Base-by-base conservation (phyloP, 176 grass and related monocot genomes). In the Alopecurus myosuroides region DNA sequence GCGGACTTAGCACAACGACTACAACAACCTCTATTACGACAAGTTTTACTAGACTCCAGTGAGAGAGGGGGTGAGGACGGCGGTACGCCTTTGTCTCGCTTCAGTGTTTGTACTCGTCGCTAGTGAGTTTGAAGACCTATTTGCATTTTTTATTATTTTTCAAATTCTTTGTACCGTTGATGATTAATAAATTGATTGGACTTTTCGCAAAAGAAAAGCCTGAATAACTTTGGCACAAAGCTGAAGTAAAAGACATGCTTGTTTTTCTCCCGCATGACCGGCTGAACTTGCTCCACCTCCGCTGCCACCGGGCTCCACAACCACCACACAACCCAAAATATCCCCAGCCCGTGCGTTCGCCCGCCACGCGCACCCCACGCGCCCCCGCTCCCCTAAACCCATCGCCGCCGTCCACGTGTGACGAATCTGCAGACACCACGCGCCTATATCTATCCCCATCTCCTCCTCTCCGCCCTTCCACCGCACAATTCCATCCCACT, bases 361-460 rank as follows among this genome's bases (percentile, higher is more conserved):
- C 71, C 44, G 44, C 71, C 71, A 72, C 69, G 40, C 60, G 94
- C 77, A 78, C 82, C 44, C 88, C 94, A 91, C 88, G 72, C 94
- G 44, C 71, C 44, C 71, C 44, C 8, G 8, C 26, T 29, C 4
- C 1, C 6, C 33, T 1, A 15, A 33, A 17, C 71, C 10, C 45
- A 92, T 88, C 86, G 0, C 0, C 0, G 1, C 77, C 83, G 76
- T 86, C 66, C 92, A 89, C 86, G 80, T 91, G 86, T 64, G 26
- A 0, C 19, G 1, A 9, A 93, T 88, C 90, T 4, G 12, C 31
- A 0, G 34, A 0, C 23, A 11, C 22, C 84, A 87, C 56, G 62
- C 72, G 39, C 77, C 91, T 89, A 85, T 82, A 89, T 88, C 61
- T 77, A 74, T 84, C 52, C 60, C 48, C 72, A 26, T 74, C 70